Evolutionary conservation across 2,329 filamentous ascomycete genomes (phyloP), one percentile per base, ranked within the genome.

Genomic region (Trichoderma arundinaceum): DNA sequence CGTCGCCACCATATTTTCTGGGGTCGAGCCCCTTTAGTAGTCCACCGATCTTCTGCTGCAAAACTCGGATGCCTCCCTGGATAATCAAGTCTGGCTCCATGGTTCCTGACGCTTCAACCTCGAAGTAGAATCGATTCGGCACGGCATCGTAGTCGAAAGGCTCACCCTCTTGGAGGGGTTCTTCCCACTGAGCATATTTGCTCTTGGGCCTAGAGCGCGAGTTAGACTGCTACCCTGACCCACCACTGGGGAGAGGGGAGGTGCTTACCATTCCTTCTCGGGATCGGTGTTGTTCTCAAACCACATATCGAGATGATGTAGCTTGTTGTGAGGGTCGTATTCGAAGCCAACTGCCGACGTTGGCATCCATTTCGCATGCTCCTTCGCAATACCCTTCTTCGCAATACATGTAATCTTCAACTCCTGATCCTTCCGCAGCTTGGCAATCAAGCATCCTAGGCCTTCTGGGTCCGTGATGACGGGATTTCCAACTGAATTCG

Each of bases 341-440:
- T 99, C 95, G 76, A 99, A 99, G 28, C 92, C 94, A 46, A 99
- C 89, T 3, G 95, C 95, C 46, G 93, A 86, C 41, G 92, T 94
- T 1, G 95, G 94, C 73, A 92, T 91, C 95, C 95, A 99, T 79
- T 99, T 99, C 9, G 95, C 92, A 79, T 99, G 95, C 78, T 99
- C 95, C 83, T 99, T 99, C 43, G 94, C 94, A 70, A 98, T 98
- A 1, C 95, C 95, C 84, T 98, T 98, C 84, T 97, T 97, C 58
- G 94, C 95, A 70, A 97, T 91, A 76, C 94, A 98, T 68, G 87
- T 91, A 74, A 99, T 87, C 77, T 92, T 90, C 67, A 99, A 81
- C 78, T 97, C 93, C 80, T 99, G 95, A 2, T 91, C 92, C 74
- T 90, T 90, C 66, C 94, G 86, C 75, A 99, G 81, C 83, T 98